Base-by-base conservation (phyloP, 1,284 basidiomycete species). In the Salmacisia buchloeana region DNA sequence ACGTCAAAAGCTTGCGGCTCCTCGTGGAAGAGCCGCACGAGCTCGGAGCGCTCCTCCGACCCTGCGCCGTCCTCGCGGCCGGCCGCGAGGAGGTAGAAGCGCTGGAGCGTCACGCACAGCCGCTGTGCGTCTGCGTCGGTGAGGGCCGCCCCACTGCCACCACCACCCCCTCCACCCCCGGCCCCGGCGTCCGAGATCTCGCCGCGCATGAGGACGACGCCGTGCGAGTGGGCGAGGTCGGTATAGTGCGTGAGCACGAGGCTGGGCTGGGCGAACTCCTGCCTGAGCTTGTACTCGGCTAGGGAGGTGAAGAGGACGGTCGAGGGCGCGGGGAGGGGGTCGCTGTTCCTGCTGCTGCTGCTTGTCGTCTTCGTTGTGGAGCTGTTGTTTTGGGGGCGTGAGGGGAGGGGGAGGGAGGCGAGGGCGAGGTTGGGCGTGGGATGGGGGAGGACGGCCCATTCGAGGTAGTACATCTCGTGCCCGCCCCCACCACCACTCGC, bases 211-310 rank as follows among this genome's bases (percentile, higher is more conserved):
- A 99, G 85, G 0, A 97, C 91, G 45, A 90, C 79, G 15, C 86
- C 87, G 78, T 97, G 94, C 5, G 88, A 88, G 29, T 84, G 78
- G 1, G 88, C 85, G 6, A 98, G 82, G 76, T 98, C 94, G 41
- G 94, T 89, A 81, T 97, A 97, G 80, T 92, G 87, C 5, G 94
- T 96, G 56, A 97, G 78, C 36, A 91, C 89, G 29, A 99, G 84
- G 75, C 91, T 89, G 0, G 94, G 94, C 38, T 92, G 93, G 2
- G 94, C 91, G 81, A 89, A 97, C 52, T 89, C 85, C 67, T 86
- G 85, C 34, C 90, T 87, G 63, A 87, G 83, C 81, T 97, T 96
- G 85, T 92, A 98, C 82, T 97, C 94, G 71, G 91, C 89, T 58
- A 97, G 84, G 3, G 94, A 90, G 0, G 94, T 94, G 82, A 96